Base-by-base conservation (phyloP, 2,329 filamentous ascomycete genomes). In the Colletotrichum sp. region DNA sequence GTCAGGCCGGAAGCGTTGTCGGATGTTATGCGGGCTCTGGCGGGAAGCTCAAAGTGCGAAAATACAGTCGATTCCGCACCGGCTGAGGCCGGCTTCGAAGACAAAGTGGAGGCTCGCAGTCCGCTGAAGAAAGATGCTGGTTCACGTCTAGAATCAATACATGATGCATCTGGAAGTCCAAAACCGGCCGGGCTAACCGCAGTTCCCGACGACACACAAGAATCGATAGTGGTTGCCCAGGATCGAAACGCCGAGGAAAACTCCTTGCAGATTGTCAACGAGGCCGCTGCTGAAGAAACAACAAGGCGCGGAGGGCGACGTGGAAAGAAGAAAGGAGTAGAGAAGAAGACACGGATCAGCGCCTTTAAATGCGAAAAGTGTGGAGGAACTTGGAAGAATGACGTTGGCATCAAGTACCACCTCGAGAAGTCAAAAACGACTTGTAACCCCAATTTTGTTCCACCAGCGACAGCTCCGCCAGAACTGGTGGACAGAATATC, bases 381-480 rank as follows among this genome's bases (percentile, higher is more conserved):
- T 72, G 86, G 86, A 12, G 86, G 85, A 5, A 82, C 80, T 13
- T 92, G 89, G 89, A 91, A 90, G 79, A 91, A 91, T 66, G 84
- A 88, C 38, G 83, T 89, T 59, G 90, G 90, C 0, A 82, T 91
- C 18, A 89, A 90, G 65, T 92, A 92, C 77, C 90, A 92, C 75
- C 80, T 88, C 16, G 87, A 86, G 38, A 91, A 90, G 76, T 88
- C 90, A 2, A 83, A 83, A 72, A 87, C 87, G 5, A 27, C 84
- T 16, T 92, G 90, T 77, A 92, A 92, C 76, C 86, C 89, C 3
- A 78, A 80, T 69, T 88, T 83, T 62, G 79, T 84, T 18, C 80
- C 83, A 29, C 77, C 79, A 12, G 62, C 79, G 24, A 34, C 38
- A 6, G 61, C 55, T 36, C 36, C 54, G 21, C 38, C 69, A 21